phyloP scores from a whole-genome alignment of 2,329 filamentous ascomycete species.

The Pseudohalonectria lignicola region DNA sequence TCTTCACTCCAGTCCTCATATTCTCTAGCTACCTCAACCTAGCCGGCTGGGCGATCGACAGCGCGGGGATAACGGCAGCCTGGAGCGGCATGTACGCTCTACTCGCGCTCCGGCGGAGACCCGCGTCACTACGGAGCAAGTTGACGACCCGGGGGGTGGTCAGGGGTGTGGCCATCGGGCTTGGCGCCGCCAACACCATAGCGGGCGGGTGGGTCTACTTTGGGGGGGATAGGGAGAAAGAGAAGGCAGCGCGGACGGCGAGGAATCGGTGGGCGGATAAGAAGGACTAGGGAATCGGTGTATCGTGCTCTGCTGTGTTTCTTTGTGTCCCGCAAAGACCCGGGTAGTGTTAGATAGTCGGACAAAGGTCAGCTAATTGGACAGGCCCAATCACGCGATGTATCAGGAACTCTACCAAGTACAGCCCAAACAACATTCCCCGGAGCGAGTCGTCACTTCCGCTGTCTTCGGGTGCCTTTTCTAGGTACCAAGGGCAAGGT shows the following conservation, averaged over 20 bases:
- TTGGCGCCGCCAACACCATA: slow-evolving; percentile 35
- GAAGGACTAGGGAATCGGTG: slow-evolving; percentile 3
- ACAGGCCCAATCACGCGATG: too few species aligned
- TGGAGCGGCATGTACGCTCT: slow-evolving; percentile 47
- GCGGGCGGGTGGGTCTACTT: slow-evolving; percentile 42
- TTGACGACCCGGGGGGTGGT: slow-evolving; percentile 38
- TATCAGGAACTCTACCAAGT: too few species aligned
- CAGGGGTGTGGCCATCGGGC: slow-evolving; percentile 35
- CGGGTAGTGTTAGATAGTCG: too few species aligned
- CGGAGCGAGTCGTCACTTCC: too few species aligned
- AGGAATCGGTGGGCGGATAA: slow-evolving; percentile 38
- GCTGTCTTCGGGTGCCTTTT: too few species aligned
- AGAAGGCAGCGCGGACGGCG: slow-evolving; percentile 34
- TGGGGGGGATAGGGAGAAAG: slow-evolving; percentile 36
- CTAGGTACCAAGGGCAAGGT: too few species aligned
- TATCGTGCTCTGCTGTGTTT: too few species aligned
- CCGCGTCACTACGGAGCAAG: slow-evolving; percentile 20
- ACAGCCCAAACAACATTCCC: too few species aligned
- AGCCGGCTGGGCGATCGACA: slow-evolving; percentile 45
- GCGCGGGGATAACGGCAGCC: slow-evolving; percentile 42
- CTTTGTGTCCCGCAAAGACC: too few species aligned
- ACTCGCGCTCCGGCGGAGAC: slow-evolving; percentile 35
- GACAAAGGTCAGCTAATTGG: too few species aligned
- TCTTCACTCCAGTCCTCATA: slow-evolving; percentile 39
- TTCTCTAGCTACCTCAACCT: slow-evolving; percentile 50